Evolutionary conservation across 495 filamentous ascomycete genomes (phyloP).

Genomic region (Penicillium egyptiacum): DNA sequence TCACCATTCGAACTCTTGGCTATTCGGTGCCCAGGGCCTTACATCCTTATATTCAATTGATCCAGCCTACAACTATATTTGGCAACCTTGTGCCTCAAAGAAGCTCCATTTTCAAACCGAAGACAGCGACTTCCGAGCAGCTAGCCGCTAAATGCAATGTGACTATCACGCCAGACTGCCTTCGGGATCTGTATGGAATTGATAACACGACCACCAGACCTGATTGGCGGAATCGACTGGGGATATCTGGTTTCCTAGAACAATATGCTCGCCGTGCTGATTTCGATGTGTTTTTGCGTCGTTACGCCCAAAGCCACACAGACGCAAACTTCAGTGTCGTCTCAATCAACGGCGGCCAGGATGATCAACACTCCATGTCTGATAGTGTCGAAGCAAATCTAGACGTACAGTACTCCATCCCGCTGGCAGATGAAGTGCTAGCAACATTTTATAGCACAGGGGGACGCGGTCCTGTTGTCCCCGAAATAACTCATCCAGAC

Average conservation of each 20-base stretch:
- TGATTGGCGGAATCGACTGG: constrained; percentile 51
- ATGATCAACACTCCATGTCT: constrained; percentile 43
- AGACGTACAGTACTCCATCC: constrained; percentile 68
- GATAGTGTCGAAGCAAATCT: constrained; percentile 63
- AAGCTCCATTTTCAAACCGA: constrained; percentile 23
- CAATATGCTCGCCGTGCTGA: constrained; percentile 63
- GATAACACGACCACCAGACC: constrained; percentile 42
- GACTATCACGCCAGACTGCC: constrained; percentile 57
- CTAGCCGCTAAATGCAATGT: constrained; percentile 43
- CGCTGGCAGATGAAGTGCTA: constrained; percentile 57
- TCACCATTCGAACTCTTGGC: constrained; percentile 52
- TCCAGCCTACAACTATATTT: constrained; percentile 59
- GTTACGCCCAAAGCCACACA: constrained; percentile 50
- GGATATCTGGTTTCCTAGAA: constrained; percentile 68
- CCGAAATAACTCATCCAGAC: constrained; percentile 49
- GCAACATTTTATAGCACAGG: constrained; percentile 67
- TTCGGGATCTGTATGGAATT: constrained; percentile 60
- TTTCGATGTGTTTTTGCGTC: constrained; percentile 51
- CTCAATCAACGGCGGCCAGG: constrained; percentile 59
- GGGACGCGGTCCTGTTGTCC: constrained; percentile 57
- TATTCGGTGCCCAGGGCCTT: constrained; percentile 60
- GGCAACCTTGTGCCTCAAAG: constrained; percentile 34
- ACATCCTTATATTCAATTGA: constrained; percentile 46
- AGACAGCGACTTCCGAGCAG: constrained; percentile 26
- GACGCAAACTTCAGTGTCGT: constrained; percentile 62